Conservation (phyloP, 2,329 filamentous ascomycete species). For the Fonsecaea pugnacius region DNA sequence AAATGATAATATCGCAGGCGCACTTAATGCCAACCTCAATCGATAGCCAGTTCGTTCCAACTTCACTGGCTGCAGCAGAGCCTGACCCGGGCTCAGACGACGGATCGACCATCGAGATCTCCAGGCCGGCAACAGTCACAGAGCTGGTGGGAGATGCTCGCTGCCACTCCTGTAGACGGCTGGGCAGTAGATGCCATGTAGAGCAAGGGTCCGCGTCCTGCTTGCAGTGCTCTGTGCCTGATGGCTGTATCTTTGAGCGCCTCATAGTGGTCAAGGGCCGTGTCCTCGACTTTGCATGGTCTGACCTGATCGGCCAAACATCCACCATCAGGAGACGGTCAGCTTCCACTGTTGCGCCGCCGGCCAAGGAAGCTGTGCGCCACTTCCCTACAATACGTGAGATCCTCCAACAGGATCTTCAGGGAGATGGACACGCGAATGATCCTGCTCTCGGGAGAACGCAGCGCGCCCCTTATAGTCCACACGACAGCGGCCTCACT, state of each 20-base stretch:
- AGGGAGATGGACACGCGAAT: background rate
- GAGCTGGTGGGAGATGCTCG: background rate
- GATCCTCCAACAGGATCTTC: background rate
- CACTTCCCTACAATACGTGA: background rate
- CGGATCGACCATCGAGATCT: background rate
- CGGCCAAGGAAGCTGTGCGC: background rate
- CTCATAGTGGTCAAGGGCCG: background rate
- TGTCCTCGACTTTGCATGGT: background rate
- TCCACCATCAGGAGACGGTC: background rate
- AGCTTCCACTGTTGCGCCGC: background rate
- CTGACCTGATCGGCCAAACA: background rate
- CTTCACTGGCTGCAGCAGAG: background rate
- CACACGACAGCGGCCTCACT: background rate
- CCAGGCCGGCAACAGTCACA: background rate
- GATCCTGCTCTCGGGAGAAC: background rate
- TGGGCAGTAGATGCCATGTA: background rate
- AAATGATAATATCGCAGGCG: background rate
- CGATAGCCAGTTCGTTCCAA: background rate
- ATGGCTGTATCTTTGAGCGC: background rate
- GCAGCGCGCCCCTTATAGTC: background rate
- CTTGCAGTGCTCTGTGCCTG: background rate
- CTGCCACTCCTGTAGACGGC: background rate
- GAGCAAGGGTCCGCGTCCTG: background rate
- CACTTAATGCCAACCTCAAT: background rate
- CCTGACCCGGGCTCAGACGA: background rate